phyloP scores from a whole-genome alignment of 2,329 filamentous ascomycete genomes.

The Annulohypoxylon truncatum region DNA sequence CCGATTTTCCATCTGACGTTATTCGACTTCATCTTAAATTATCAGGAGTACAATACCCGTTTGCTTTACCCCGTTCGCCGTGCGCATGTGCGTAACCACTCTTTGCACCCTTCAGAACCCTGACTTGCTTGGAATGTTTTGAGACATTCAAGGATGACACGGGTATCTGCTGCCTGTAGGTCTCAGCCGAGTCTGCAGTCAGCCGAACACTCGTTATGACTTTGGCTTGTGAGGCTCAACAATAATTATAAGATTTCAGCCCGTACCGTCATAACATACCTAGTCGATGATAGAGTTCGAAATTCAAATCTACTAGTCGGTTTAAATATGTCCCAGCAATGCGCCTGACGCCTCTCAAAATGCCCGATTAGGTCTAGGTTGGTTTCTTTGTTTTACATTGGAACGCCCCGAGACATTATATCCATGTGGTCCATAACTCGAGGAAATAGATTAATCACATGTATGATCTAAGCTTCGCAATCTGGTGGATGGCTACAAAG shows the following conservation, averaged over 20 bases:
- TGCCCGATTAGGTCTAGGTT: too few relatives aligned
- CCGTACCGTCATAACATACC: background rate
- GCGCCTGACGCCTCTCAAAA: too few relatives aligned
- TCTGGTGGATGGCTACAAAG: too few relatives aligned
- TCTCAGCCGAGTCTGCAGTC: constrained; percentile 7
- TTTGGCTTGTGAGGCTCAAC: constrained; percentile 5
- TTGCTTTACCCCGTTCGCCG: background rate
- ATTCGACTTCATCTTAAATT: constrained; percentile 25
- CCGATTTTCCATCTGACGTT: constrained; percentile 16
- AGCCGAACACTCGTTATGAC: background rate
- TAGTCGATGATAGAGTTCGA: background rate
- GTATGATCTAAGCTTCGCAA: background rate
- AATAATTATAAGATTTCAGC: background rate
- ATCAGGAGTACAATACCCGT: constrained; percentile 1
- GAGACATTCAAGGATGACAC: background rate
- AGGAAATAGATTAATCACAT: background rate
- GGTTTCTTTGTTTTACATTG: background rate
- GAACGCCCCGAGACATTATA: too few relatives aligned
- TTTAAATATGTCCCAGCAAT: too few relatives aligned
- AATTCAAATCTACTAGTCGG: background rate
- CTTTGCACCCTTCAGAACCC: too few relatives aligned
- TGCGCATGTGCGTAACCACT: background rate
- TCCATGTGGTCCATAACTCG: background rate
- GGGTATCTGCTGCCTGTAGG: constrained; percentile 6
- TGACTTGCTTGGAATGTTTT: background rate